phyloP scores from a whole-genome alignment of 306 rosid genomes.

The Cyamopsis tetragonoloba region DNA sequence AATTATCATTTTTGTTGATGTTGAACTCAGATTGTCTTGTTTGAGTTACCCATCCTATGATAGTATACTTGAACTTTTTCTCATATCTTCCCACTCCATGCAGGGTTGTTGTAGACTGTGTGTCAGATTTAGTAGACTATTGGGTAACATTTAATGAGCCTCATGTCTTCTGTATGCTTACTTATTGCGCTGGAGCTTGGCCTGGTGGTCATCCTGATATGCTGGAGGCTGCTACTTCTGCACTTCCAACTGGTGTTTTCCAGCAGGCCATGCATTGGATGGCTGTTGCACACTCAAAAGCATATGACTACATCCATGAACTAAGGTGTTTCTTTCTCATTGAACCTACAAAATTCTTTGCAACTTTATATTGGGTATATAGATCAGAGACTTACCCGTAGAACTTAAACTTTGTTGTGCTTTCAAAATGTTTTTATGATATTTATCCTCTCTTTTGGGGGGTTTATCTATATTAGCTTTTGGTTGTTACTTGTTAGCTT shows the following conservation, averaged over 20 bases:
- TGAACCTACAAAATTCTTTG: conserved; percentile 27
- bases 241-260: conserved; percentile 90
- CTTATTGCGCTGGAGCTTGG: conserved; percentile 96
- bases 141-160: conserved; percentile 98
- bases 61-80: background rate
- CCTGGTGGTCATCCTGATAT: conserved; percentile 98
- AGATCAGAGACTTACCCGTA: background rate
- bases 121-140: conserved; percentile 74
- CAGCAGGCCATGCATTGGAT: conserved; percentile 99
- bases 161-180: conserved; percentile 82
- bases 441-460: background rate
- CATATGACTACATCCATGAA: conserved; percentile 78
- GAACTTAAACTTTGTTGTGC: background rate
- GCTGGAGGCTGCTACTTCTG: conserved; percentile 88
- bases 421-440: conserved; percentile 4
- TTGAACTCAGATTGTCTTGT: background rate
- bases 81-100: conserved; percentile 26
- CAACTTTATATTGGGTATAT: conserved; percentile 1
- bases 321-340: conserved; percentile 50
- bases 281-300: conserved; percentile 81
- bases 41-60: background rate
- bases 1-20: background rate
- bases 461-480: background rate
- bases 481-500: background rate
- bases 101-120: conserved; percentile 83